Base-by-base conservation (phyloP, 345 rosid species). In the Cardamine occulta region DNA sequence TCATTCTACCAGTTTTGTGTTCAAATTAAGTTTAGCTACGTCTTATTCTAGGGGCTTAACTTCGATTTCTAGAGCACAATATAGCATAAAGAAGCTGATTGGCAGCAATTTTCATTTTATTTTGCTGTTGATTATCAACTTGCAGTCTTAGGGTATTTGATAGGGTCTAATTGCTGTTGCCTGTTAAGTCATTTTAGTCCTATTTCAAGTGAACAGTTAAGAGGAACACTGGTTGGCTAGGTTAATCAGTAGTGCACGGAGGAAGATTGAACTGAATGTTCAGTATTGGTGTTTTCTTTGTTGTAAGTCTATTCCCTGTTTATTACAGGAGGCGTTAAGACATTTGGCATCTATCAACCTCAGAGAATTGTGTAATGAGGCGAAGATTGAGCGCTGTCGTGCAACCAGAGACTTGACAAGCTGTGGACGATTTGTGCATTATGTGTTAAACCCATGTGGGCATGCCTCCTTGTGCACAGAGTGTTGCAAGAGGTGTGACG, bases 391-490 rank as follows among this genome's bases (percentile, higher is more conserved):
- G 84, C 81, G 69, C 1, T 96, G 99, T 56, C 84, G 99, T 37
- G 99, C 98, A n/a, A 82, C 95, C 68, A 91, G 99, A 74, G 96
- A 96, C 83, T 82, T 93, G 84, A 78, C 94, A 62, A 88, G 97
- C 74, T 93, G 99, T 45, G 98, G 91, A 29, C 85, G 91, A 44
- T 84, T 77, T 72, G 99, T 93, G 17, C 85, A 84, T 60, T 70
- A 84, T 81, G 88, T 83, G 17, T 77, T 96, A 70, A 86, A 63
- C 74, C 82, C 96, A 2, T 95, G 99, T 57, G 87, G 97, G 40
- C 99, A 95, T 85, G 97, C 99, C 13, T 95, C 97, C 14, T 79
- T 96, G 75, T 93, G 98, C 81, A 73, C 72, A 4, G 98, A 93
- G 86, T 95, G 98, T 75, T 81, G 88, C 73, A 91, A 88, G 34